phyloP scores from a whole-genome alignment of 768 basidiomycete species.

The Saitozyma podzolica region DNA sequence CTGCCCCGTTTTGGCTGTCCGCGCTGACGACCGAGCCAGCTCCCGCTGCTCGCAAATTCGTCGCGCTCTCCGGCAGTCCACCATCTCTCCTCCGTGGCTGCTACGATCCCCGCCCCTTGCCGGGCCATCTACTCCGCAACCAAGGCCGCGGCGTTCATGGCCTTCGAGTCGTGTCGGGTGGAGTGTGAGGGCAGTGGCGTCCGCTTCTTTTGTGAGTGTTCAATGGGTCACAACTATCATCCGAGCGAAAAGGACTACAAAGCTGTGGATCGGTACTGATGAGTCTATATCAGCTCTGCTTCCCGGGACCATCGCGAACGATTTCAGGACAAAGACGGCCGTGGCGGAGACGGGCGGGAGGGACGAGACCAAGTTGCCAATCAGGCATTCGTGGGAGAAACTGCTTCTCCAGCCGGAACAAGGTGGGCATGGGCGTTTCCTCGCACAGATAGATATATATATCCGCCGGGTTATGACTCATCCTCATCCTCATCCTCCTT shows the following conservation, averaged over 20 bases:
- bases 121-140: conserved; percentile 80
- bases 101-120: conserved; percentile 80
- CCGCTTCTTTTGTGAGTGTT: conserved; percentile 46
- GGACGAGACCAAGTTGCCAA: conserved; percentile 36
- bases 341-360: conserved; percentile 31
- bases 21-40: conserved; percentile 55
- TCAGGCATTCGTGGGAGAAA: conserved; percentile 32
- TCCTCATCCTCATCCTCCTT: too few species aligned
- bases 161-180: conserved; percentile 41
- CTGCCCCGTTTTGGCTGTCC: background rate
- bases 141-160: conserved; percentile 64
- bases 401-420: conserved; percentile 27
- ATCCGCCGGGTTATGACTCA: too few species aligned
- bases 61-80: conserved; percentile 72
- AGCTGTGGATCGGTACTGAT: conserved; percentile 3
- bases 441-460: too few species aligned
- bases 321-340: conserved; percentile 44
- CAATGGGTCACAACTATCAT: background rate
- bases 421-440: conserved; percentile 32
- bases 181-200: conserved; percentile 48
- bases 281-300: conserved; percentile 27
- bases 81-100: conserved; percentile 74
- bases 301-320: conserved; percentile 51
- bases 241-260: background rate
- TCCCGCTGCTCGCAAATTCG: conserved; percentile 68